Percentiles rank a stretch among this genome's conserved stretches.
phyloP scores from a whole-genome alignment of 169 alveolate species.

The Eimeria brunetti region DNA sequence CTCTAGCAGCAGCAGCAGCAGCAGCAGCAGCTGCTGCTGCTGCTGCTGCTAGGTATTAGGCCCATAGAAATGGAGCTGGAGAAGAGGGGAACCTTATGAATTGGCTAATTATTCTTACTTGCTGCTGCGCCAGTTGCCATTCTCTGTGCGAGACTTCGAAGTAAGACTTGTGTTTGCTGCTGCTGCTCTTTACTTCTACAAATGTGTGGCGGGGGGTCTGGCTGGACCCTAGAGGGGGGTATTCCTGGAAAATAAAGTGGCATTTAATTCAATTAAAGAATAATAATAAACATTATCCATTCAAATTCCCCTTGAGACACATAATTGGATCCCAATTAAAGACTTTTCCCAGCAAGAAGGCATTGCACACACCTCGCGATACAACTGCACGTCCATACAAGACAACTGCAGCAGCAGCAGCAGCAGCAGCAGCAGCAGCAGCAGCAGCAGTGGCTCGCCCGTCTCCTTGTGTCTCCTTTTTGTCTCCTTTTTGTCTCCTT shows the following conservation, averaged over 20 bases:
- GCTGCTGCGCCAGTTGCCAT: conserved; percentile 79
- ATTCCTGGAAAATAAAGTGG: conserved; percentile 50
- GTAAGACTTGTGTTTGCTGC: conserved; percentile 19
- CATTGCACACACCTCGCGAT: no score
- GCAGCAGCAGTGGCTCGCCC: no score
- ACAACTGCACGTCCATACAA: no score
- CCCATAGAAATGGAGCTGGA: not conserved
- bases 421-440: conserved; percentile 14
- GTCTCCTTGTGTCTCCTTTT: not conserved
- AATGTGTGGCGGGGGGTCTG: conserved; percentile 54
- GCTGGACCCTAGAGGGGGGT: conserved; percentile 24
- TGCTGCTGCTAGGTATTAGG: not conserved
- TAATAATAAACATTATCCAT: no score
- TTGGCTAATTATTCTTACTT: conserved; percentile 13
- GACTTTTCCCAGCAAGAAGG: no score
- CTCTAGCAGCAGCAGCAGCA: no score
- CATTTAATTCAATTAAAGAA: no score
- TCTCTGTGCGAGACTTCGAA: conserved; percentile 80
- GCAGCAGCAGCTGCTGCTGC: not conserved
- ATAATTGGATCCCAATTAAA: no score
- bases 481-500: not conserved
- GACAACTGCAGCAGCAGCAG: no score
- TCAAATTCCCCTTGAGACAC: no score
- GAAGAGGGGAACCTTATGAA: not conserved
- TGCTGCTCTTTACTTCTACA: conserved; percentile 77